phyloP scores from a whole-genome alignment of 1,284 basidiomycete species.

The Abortiporus biennis region DNA sequence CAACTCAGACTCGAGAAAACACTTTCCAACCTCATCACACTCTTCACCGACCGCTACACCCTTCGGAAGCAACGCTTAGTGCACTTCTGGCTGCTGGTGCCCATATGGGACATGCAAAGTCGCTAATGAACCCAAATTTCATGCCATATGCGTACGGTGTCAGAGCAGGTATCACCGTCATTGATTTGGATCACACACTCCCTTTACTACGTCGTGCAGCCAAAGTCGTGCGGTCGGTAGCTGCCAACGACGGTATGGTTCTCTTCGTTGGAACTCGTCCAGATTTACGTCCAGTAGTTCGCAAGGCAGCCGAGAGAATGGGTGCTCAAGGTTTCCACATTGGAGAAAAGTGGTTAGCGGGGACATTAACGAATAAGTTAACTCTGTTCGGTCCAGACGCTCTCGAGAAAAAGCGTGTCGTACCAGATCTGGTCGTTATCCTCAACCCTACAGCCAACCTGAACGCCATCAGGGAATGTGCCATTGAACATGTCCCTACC shows the following conservation, averaged over 20 bases:
- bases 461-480: slow-evolving; percentile 83
- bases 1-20: slow-evolving; percentile 66
- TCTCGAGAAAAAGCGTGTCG: slow-evolving; percentile 52
- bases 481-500: slow-evolving; percentile 79
- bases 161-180: slow-evolving; percentile 87
- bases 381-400: slow-evolving; percentile 69
- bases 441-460: slow-evolving; percentile 86
- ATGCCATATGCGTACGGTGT: slow-evolving; percentile 93
- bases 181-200: slow-evolving; percentile 93
- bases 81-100: slow-evolving; percentile 91
- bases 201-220: slow-evolving; percentile 89
- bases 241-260: slow-evolving; percentile 79
- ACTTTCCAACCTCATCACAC: slow-evolving; percentile 72
- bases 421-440: slow-evolving; percentile 85
- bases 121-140: slow-evolving; percentile 83
- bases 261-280: slow-evolving; percentile 88
- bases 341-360: slow-evolving; percentile 88
- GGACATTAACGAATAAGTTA: slow-evolving; percentile 87
- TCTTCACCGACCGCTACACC: slow-evolving; percentile 58
- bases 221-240: slow-evolving; percentile 79
- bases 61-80: slow-evolving; percentile 73
- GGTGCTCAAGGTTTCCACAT: slow-evolving; percentile 78
- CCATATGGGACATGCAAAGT: slow-evolving; percentile 86
- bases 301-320: slow-evolving; percentile 77
- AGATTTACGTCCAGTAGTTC: slow-evolving; percentile 71